A percentile compares a stretch with the other conserved stretches of the same genome.
Conservation (phyloP, 352 stramenopile genomes). For the Discostella stelligera region DNA sequence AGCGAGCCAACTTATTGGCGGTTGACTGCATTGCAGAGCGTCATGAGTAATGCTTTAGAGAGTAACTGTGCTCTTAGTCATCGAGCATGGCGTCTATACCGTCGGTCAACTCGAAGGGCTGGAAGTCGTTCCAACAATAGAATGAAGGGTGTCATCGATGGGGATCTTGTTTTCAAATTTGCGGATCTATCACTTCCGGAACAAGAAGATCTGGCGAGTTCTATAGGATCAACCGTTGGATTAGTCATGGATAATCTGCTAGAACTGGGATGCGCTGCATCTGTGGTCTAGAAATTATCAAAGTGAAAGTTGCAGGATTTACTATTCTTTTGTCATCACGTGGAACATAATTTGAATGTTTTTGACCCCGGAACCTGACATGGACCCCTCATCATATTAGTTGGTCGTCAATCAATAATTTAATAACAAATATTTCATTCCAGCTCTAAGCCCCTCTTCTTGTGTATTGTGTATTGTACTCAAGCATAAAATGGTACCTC, state of each 20-base stretch:
- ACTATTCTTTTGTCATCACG: too few species aligned
- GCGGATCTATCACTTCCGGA: conserved; percentile 69
- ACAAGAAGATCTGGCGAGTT: conserved; percentile 80
- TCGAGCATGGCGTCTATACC: conserved; percentile 73
- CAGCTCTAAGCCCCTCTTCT: too few species aligned
- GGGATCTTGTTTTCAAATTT: conserved; percentile 73
- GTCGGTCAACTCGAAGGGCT: conserved; percentile 60
- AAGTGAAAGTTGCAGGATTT: too few species aligned
- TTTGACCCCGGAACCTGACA: too few species aligned
- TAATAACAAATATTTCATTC: too few species aligned
- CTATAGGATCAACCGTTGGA: conserved; percentile 80
- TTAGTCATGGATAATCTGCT: conserved; percentile 82
- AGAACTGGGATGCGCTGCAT: conserved; percentile 63
- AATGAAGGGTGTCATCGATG: conserved; percentile 82
- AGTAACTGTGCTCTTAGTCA: conserved; percentile 77
- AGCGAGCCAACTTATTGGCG: conserved; percentile 79
- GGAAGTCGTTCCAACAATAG: conserved; percentile 74
- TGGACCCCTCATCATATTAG: too few species aligned
- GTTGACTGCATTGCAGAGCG: conserved; percentile 76
- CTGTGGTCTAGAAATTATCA: conserved; percentile 24
- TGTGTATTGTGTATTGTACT: too few species aligned
- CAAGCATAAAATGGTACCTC: too few species aligned
- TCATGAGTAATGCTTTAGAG: conserved; percentile 81
- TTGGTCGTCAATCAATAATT: too few species aligned
- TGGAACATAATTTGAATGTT: too few species aligned